Base-by-base conservation (phyloP, 805 yeast genomes). In the Candida manassasensis region DNA sequence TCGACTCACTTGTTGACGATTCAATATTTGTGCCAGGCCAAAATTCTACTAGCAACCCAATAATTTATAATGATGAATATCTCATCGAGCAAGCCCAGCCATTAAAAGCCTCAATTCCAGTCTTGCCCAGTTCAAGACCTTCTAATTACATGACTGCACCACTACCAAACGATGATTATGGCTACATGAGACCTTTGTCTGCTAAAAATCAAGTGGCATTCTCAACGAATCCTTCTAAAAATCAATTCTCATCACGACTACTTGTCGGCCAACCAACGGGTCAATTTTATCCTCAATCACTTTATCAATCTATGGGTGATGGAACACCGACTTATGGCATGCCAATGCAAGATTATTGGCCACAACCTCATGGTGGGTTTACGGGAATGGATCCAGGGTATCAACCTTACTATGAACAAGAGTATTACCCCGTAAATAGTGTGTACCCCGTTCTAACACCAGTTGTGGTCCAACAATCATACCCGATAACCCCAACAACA, bases 1-100 rank as follows among this genome's bases (percentile, higher is more conserved):
- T 45, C 29, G 57, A 49, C 19, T 35, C 47, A 12, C 34, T 43
- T 19, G 40, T 44, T 7, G 53, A 51, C 27, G 43, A 52, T 10
- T 36, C 44, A 3, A 19, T 40, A 2, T 42, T 51, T 17, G 39
- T 47, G 12, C 47, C 48, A 13, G 40, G 42, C n/a, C 42, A 49
- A 16, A 27, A 25, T 12, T 34, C 47, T 2, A 22, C 55, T 29
- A 44, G 65, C 2, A 48, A 55, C 15, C 67, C 66, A 40, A 55
- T 71, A 29, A 61, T 58, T 15, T 60, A 57, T 41, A 67, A 63
- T 39, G 75, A 71, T 30, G 75, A 71, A 35, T 67, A 70, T 34
- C 47, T 74, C 31, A 71, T 73, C 27, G 78, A 74, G 42, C 78
- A 73, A 43, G 67, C 79, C 0, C 63, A 61, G 18, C 73, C 75